Evolutionary conservation across 257 asterid species (phyloP), one percentile per base, ranked within the genome.

Genomic region (Solanum microdontum): DNA sequence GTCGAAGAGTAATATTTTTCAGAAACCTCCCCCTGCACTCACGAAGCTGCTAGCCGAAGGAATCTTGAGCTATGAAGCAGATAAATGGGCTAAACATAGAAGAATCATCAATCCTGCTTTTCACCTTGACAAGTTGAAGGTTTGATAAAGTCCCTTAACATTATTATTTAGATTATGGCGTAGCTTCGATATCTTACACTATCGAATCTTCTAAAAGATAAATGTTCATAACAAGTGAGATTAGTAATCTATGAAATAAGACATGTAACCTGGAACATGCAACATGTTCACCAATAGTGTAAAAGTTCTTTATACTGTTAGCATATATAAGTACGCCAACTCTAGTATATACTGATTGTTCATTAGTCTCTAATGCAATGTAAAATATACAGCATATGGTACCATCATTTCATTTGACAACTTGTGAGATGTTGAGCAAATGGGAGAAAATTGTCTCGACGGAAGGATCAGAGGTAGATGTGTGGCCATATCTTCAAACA

Each of bases 11-110:
- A 15, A 60, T 34, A 30, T 55, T n/a, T 90, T 26, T 73, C 90
- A 33, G 37, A 90, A 86, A 85, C 90, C 89, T 74, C 36, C 40
- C 1, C 26, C 12, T 39, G 69, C 87, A 15, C n/a, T 86, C 3
- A 28, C 55, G 2, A 85, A 69, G 51, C 76, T 89, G 11, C 70
- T 87, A 7, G 86, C 69, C 1, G 19, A 76, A 28, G 92, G 92
- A 39, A 8, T 87, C 19, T 86, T 43, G 6, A 82, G 9, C 26
- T 64, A 84, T 48, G 89, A 87, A 69, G 77, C 32, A 26, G 87
- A 90, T 24, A 66, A 89, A 87, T 90, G 90, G 89, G 85, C 86
- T 8, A 90, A 88, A 69, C 92, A 90, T 60, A 85, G 91, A 33
- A 87, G 86, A 72, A 82, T 90, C 19, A 73, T 90, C 36, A 90